These are phyloP conservation scores for Clohesyomyces aquaticus DNA, from an alignment of 495 filamentous ascomycete species.

Conservation along the genomic window DNA sequence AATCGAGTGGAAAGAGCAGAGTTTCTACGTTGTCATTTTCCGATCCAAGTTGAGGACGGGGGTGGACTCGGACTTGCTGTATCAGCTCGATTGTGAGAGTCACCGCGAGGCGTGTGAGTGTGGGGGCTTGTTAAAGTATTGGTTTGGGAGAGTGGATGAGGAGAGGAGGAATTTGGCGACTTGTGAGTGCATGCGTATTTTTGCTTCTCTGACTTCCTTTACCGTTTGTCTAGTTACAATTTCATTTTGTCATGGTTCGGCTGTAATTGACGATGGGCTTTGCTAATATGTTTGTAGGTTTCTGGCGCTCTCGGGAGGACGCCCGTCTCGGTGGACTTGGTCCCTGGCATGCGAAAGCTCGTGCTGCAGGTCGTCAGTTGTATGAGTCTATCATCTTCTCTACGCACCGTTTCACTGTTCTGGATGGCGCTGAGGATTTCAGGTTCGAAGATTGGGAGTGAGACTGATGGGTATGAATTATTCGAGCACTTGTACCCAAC, in stretches of 20 bases:
- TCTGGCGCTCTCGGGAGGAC: slow-evolving; percentile 41
- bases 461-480: too few species aligned
- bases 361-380: slow-evolving; percentile 39
- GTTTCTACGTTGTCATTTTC: slow-evolving; percentile 84
- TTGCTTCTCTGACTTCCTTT: too few species aligned
- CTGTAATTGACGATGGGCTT: too few species aligned
- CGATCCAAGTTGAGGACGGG: slow-evolving; percentile 67
- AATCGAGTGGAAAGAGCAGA: slow-evolving; percentile 63
- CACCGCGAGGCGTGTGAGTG: slow-evolving; percentile 75
- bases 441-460: slow-evolving; percentile 38
- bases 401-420: slow-evolving; percentile 42
- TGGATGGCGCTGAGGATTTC: slow-evolving; percentile 37
- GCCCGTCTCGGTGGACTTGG: slow-evolving; percentile 42
- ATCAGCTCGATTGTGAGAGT: slow-evolving; percentile 70
- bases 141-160: slow-evolving; percentile 40
- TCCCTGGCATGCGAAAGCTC: slow-evolving; percentile 45
- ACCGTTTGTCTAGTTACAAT: too few species aligned
- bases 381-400: slow-evolving; percentile 44
- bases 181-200: slow-evolving; percentile 38
- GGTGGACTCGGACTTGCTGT: slow-evolving; percentile 64
- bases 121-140: slow-evolving; percentile 78
- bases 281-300: slow-evolving; percentile 38
- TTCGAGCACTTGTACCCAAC: not conserved
- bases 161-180: slow-evolving; percentile 45
- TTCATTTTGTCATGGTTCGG: too few species aligned